Conservation (phyloP, 225 moss, liverwort and hornwort genomes). For the Marchantia paleacea region DNA sequence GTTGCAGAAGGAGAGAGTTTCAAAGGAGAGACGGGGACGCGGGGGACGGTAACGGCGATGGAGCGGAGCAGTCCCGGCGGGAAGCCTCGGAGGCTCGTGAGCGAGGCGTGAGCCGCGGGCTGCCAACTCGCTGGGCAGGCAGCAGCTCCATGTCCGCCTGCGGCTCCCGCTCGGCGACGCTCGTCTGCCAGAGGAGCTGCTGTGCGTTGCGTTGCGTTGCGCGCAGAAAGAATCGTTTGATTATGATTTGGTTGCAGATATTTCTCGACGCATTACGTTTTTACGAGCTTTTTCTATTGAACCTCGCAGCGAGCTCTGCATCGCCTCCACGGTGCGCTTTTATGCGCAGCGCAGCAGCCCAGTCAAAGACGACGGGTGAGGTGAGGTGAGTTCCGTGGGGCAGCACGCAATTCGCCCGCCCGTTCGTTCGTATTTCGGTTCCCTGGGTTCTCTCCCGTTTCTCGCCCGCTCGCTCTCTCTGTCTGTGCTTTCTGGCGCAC, state of each 20-base stretch:
- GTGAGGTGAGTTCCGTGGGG: constrained; percentile 11
- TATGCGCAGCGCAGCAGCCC: constrained; percentile 4
- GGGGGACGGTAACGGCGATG: background rate
- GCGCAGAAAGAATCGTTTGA: constrained; percentile 3
- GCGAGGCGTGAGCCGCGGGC: background rate
- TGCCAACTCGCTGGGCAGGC: background rate
- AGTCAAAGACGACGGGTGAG: constrained; percentile 9
- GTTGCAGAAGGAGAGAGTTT: too few species aligned
- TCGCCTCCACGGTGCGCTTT: constrained; percentile 1
- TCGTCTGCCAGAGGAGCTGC: background rate
- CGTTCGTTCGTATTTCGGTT: background rate
- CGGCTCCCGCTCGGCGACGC: constrained; percentile 10
- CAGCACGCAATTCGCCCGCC: constrained; percentile 18
- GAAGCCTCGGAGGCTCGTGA: background rate
- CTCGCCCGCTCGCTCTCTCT: background rate
- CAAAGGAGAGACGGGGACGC: too few species aligned
- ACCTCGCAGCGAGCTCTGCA: background rate
- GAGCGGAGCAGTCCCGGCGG: constrained; percentile 8
- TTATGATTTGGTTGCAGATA: constrained; percentile 13
- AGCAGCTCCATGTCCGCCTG: constrained; percentile 13
- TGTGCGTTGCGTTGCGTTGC: background rate
- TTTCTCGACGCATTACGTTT: background rate
- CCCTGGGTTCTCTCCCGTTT: background rate
- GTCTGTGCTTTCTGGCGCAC: background rate
- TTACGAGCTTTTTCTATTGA: constrained; percentile 1